phyloP scores from a whole-genome alignment of 257 asterid species.

The Rauvolfia tetraphylla region DNA sequence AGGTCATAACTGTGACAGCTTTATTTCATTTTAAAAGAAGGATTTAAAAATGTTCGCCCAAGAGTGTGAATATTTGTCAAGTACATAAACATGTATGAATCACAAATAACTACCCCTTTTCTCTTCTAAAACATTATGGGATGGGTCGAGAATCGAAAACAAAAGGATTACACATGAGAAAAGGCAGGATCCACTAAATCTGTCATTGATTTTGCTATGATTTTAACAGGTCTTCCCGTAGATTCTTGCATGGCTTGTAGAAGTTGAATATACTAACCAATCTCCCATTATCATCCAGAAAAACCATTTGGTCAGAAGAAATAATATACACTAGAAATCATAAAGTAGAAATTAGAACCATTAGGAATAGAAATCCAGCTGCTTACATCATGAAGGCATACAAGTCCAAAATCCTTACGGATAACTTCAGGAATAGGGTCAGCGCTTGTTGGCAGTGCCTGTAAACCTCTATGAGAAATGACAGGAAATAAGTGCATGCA shows the following conservation, averaged over 20 bases:
- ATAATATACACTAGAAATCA: not conserved
- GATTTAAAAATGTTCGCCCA: too few species aligned
- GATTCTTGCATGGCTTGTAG: not conserved
- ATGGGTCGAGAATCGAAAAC: not conserved
- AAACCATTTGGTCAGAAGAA: not conserved
- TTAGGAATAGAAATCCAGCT: slow-evolving; percentile 16
- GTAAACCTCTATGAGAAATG: slow-evolving; percentile 56
- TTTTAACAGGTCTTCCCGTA: not conserved
- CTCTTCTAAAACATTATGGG: not conserved
- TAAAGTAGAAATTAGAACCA: slow-evolving; percentile 1
- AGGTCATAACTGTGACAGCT: too few species aligned
- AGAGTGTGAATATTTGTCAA: not conserved
- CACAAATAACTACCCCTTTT: not conserved
- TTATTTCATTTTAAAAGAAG: not conserved
- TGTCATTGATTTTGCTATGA: not conserved
- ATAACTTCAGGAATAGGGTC: slow-evolving; percentile 86
- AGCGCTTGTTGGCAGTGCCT: slow-evolving; percentile 55
- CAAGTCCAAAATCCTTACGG: slow-evolving; percentile 55
- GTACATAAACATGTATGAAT: not conserved
- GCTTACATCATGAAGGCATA: slow-evolving; percentile 72
- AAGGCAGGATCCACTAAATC: not conserved
- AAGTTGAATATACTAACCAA: not conserved
- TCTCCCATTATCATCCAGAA: not conserved
- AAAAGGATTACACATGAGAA: not conserved
- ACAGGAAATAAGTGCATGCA: slow-evolving; percentile 2